Conservation (phyloP, 2,329 filamentous ascomycete genomes). For the Apiospora phragmitis region DNA sequence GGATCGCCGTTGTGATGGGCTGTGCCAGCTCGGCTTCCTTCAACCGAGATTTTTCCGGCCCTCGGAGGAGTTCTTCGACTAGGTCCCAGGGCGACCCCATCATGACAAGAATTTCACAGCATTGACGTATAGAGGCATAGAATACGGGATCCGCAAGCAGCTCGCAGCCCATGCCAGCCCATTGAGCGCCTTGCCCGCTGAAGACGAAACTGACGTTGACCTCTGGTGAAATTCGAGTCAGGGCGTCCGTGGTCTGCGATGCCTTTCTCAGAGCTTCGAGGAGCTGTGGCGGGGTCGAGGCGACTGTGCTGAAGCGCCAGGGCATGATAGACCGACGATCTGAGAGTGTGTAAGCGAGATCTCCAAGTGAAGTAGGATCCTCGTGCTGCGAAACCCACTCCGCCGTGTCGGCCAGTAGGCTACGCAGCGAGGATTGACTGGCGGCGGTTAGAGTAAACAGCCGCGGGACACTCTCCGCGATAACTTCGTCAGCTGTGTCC, state of each 20-base stretch:
- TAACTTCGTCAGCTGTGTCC: too few species aligned
- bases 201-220: constrained; percentile 33
- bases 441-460: constrained; percentile 2
- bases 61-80: background rate
- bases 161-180: constrained; percentile 41
- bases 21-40: constrained; percentile 31
- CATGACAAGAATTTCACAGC: too few species aligned
- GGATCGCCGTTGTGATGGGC: constrained; percentile 40
- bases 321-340: constrained; percentile 19
- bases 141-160: background rate
- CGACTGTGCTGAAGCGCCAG: constrained; percentile 12
- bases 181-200: constrained; percentile 48
- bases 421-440: constrained; percentile 22
- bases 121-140: background rate
- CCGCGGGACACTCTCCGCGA: background rate
- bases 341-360: constrained; percentile 21
- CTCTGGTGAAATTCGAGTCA: too few species aligned
- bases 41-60: constrained; percentile 16
- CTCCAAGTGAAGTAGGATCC: background rate
- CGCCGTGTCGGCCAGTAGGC: constrained; percentile 14
- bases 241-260: too few species aligned
- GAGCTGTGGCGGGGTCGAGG: constrained; percentile 22
- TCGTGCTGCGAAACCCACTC: constrained; percentile 1
- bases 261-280: too few species aligned
- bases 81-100: too few species aligned